Base-by-base conservation (phyloP, 208 protist genomes). In the Naegleria fowleri region DNA sequence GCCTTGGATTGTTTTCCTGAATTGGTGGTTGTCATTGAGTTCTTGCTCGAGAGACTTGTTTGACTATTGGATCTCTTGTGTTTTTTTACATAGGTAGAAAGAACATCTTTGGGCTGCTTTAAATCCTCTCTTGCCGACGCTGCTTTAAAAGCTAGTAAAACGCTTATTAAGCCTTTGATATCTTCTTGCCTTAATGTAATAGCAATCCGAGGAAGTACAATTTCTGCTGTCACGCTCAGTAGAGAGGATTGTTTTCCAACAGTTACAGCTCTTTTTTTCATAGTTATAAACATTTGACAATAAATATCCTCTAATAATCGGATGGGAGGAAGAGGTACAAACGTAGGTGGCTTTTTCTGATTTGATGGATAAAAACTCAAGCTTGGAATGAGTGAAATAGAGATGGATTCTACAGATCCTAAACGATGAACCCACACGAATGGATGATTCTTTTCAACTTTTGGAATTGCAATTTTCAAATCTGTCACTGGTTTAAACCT, bases 41-140 rank as follows among this genome's bases (percentile, higher is more conserved):
- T 36, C n/a, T 79, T 79, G 16, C 29, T 79, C 9, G 16, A 29
- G 36, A 29, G 16, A 79, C 67, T 79, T 36, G 16, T 36, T 36
- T 36, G 16, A 79, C 67, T 79, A 9, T 33, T 33, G 7, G 67
- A 36, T 79, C 67, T 79, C n/a, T 79, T 79, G 19, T 25, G 13
- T 79, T 33, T 79, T 33, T 79, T 79, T 2, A 79, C 67, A 79
- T 79, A 79, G 7, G 67, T 36, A 36, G 67, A 36, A 36, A 79
- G 29, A 36, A 13, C 6, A 79, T 79, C 29, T 67, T 88, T 25
- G 15, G 39, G 41, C 67, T n/a, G n/a, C 9, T n/a, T 89, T 6
- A 89, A 67, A 89, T 89, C 86, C n/a, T 67, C 4, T 89, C 86
- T 89, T 67, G 51, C 13, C 41, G 86, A 41, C 40, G 86, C 41